Evolutionary conservation across 768 basidiomycete species (phyloP), one percentile per base, ranked within the genome.

Genomic region (Termitomyces sp.): DNA sequence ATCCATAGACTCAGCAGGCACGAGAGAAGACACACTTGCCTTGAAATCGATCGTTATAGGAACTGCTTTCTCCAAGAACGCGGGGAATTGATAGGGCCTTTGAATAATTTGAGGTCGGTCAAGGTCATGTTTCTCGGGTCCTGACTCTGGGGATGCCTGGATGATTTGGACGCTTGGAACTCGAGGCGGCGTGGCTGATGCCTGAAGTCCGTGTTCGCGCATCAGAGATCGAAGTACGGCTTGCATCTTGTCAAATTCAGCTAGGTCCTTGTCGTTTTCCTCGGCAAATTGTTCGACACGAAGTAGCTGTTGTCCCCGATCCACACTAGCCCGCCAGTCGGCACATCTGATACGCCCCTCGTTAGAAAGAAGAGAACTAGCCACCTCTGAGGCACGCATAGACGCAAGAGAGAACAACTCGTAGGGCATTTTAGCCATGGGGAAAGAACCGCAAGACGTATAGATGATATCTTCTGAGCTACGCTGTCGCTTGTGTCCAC

Each of bases 331-430:
- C 3, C 48, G 48, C 53, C 53, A 59, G 24, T 59, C 58, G 6
- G 54, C 38, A 5, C 58, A 54, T 30, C 43, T 38, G 24, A 59
- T 35, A 7, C 54, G 53, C 2, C 26, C 54, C 16, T 54, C 38
- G 13, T 47, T n/a, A 22, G 52, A 32, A 32, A 54, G 45, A 28
- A 59, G 48, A 28, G 52, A 16, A 22, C 54, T 52, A 10, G 55
- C 54, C 32, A 60, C 35, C n/a, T 60, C 59, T 1, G 55, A 55
- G 22, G 50, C 24, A 24, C 33, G 24, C 55, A 56, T 56, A 9
- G 54, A 59, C 18, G 46, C 58, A 24, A 48, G 48, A 13, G 53
- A 59, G 30, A 59, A 59, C 3, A 59, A 28, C 35, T 57, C 51
- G 11, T 57, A 57, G 14, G 56, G 56, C 41, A 57, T 52, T 33